phyloP scores from a whole-genome alignment of 306 rosid genomes.

The Quillaja saponaria region DNA sequence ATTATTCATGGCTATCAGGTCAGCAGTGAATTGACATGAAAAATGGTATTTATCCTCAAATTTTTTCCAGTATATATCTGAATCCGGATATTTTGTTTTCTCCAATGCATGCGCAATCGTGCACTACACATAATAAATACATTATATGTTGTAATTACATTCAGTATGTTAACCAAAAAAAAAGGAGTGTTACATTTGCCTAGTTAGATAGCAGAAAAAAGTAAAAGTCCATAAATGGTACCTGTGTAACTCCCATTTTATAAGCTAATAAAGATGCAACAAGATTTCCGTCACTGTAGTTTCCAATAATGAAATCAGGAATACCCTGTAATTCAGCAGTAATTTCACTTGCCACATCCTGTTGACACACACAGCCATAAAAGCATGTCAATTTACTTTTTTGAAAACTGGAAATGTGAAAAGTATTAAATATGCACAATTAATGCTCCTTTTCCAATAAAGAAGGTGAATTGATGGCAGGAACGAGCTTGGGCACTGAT shows the following conservation, averaged over 20 bases:
- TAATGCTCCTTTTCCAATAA: neutral
- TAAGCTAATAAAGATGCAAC: slow-evolving; percentile 84
- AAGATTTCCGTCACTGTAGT: slow-evolving; percentile 96
- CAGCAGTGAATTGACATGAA: slow-evolving; percentile 94
- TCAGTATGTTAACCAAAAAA: slow-evolving; percentile 7
- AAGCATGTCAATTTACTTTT: neutral
- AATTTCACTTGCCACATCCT: slow-evolving; percentile 87
- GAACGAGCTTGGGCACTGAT: too few relatives aligned
- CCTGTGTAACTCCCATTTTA: slow-evolving; percentile 98
- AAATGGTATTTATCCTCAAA: slow-evolving; percentile 88
- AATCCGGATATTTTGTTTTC: slow-evolving; percentile 93
- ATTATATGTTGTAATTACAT: slow-evolving; percentile 25
- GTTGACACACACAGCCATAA: slow-evolving; percentile 32
- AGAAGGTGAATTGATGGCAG: slow-evolving; percentile 2
- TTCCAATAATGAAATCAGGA: slow-evolving; percentile 92
- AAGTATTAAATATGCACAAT: too few relatives aligned
- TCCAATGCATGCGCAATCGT: slow-evolving; percentile 91
- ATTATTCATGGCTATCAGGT: slow-evolving; percentile 82
- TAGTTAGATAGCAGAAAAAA: neutral
- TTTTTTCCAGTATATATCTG: slow-evolving; percentile 83
- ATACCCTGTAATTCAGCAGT: slow-evolving; percentile 71
- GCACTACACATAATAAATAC: slow-evolving; percentile 53
- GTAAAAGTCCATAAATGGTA: slow-evolving; percentile 29
- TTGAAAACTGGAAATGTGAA: neutral
- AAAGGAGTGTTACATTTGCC: slow-evolving; percentile 15